Base-by-base conservation (phyloP, 169 alveolate genomes). In the Eimeria acervulina region DNA sequence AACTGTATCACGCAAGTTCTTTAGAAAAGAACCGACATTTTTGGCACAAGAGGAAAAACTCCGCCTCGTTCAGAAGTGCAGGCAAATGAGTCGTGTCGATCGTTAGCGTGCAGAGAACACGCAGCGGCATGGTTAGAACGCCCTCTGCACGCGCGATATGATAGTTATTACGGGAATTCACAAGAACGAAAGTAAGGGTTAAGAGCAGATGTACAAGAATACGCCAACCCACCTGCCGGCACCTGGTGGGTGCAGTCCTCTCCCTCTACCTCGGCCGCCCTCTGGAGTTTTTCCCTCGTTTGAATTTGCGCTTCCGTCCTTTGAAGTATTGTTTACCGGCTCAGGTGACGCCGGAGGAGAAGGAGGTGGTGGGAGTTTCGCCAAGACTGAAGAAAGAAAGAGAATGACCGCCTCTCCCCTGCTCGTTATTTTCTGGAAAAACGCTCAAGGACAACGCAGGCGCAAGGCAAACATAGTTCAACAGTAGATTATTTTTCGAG, bases 241-340 rank as follows among this genome's bases (percentile, higher is more conserved):
- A 13, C 72, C 76, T 7, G 47, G 76, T 19, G 90, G 90, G 66
- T 80, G 90, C 44, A 84, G 92, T 47, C 92, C 92, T 31, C 92
- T 51, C 36, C 92, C 92, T 55, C 92, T 52, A 59, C 92, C 92
- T 55, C 76, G 51, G 26, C 76, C 91, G 26, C 17, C 51, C 3
- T 84, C 78, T 10, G 10, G 55, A 44, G 47, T 8, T 33, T 23
- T 47, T 52, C 52, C 21, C 17, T 84, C 92, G 13, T 47, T 55
- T 26, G 52, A 3, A n/a, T 36, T 13, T 28, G n/a, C 36, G n/a
- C n/a, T n/a, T n/a, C n/a, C n/a, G 4, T 51, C 92, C 19, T 19
- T 55, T 84, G 78, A 7, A 12, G 47, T 6, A 36, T 12, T 17
- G 15, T 33, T 19, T 52, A 31, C 2, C 17, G 51, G 92, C 76